Percentiles rank a stretch among this genome's conserved stretches.
These are phyloP conservation scores for Dioszegia crocea DNA, from an alignment of 768 basidiomycete genomes.

Conservation along the genomic window DNA sequence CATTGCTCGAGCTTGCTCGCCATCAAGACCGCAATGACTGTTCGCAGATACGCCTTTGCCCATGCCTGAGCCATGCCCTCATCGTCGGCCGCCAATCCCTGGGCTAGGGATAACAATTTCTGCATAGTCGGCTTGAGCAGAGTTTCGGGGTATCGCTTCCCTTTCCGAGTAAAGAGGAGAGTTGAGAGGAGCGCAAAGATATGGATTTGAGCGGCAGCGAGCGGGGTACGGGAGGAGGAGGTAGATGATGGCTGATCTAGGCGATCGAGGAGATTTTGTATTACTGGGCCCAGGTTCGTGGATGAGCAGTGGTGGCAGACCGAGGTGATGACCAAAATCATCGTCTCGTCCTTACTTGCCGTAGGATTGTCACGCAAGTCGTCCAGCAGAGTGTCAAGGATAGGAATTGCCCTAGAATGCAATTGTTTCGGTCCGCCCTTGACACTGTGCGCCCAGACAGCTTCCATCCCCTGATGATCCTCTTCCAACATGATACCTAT, in stretches of 20 bases:
- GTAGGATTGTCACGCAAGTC: conserved; percentile 53
- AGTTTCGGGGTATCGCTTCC: conserved; percentile 38
- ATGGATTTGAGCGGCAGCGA: background rate
- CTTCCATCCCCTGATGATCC: conserved; percentile 63
- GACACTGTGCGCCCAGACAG: conserved; percentile 63
- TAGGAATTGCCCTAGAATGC: conserved; percentile 67
- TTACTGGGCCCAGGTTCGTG: conserved; percentile 52
- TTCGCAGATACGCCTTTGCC: conserved; percentile 18
- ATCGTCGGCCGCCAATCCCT: conserved; percentile 4
- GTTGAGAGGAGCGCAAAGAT: conserved; percentile 42
- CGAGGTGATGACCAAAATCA: conserved; percentile 64
- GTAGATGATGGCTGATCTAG: conserved; percentile 10
- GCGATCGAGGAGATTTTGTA: conserved; percentile 51
- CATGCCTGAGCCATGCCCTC: too few species aligned
- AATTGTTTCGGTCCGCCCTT: conserved; percentile 54
- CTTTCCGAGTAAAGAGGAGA: conserved; percentile 39
- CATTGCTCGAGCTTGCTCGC: conserved; percentile 46
- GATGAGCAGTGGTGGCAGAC: conserved; percentile 76
- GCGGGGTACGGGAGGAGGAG: too few species aligned
- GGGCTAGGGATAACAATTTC: too few species aligned
- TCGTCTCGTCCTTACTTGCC: conserved; percentile 1
- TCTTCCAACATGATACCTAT: conserved; percentile 55
- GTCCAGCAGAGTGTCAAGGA: conserved; percentile 60
- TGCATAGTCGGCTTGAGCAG: conserved; percentile 33
- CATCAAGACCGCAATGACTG: conserved; percentile 31